Evolutionary conservation across 2,329 filamentous ascomycete genomes (phyloP), one percentile per base, ranked within the genome.

Genomic region (Fusarium piperis): DNA sequence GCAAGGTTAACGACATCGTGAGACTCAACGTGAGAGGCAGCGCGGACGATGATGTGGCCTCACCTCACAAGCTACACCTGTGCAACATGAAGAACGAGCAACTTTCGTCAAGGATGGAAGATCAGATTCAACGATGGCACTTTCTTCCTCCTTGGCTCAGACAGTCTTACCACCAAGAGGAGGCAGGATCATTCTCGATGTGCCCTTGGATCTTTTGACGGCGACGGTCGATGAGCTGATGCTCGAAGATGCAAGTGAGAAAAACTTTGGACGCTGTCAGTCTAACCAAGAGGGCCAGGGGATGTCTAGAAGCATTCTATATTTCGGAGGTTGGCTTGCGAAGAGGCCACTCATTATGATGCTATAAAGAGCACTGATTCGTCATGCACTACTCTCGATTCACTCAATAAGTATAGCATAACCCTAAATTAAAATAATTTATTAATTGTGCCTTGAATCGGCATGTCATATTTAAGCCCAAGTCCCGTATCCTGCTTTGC

Each of bases 401-500:
- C 13, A 8, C 44, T 30, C 44, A 30, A n/a, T 23, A 48, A 18
- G 44, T 18, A 32, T 18, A 30, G 11, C 4, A 51, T 18, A 30
- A 5, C 11, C 16, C 9, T 51, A 6, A 18, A 51, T 30, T 30
- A 51, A 16, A 18, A 48, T 16, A 48, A 48, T 48, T 48, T 18
- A 32, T 51, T 30, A 51, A 51, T 51, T 51, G 44, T 51, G 44
- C 16, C 44, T 57, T 16, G 3, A 18, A 55, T 10, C 16, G 68
- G 58, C 59, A 58, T 58, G 18, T 3, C 23, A 23, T 35, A 20
- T 53, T 58, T 28, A 28, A 51, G 44, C 10, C 16, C 44, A 18
- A 66, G 60, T 71, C 65, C 4, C 59, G 62, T 53, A 51, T 39
- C 36, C 65, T 62, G 28, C 51, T 46, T 33, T 33, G 6, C 28